Evolutionary conservation across 768 basidiomycete genomes (phyloP).

Genomic region (Termitomyces sp.): DNA sequence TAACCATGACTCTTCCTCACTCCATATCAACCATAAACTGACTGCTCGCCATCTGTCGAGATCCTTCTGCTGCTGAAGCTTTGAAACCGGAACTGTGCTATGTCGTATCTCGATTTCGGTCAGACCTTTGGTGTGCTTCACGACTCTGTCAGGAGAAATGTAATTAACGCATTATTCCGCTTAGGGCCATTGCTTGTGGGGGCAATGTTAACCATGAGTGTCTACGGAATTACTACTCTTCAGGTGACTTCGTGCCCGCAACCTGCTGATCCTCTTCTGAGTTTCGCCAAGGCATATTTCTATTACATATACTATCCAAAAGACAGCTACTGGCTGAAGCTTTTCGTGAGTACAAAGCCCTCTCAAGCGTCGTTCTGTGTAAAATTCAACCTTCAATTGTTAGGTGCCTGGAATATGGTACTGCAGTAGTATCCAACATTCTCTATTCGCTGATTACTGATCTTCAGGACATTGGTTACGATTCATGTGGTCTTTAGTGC

Average conservation of each 20-base stretch:
- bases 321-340: constrained; percentile 26
- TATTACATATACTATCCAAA: constrained; percentile 36
- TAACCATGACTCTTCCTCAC: constrained; percentile 4
- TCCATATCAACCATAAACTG: constrained; percentile 2
- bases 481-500: constrained; percentile 34
- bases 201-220: constrained; percentile 27
- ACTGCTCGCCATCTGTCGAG: neutral
- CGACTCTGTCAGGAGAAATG: neutral
- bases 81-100: neutral
- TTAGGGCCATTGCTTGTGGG: constrained; percentile 33
- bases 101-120: constrained; percentile 12
- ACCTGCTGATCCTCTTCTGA: neutral
- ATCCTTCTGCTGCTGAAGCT: neutral
- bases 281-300: constrained; percentile 28
- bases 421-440: neutral
- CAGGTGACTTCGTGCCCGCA: constrained; percentile 23
- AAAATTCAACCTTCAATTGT: neutral
- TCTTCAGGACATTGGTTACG: constrained; percentile 32
- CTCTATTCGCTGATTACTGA: neutral
- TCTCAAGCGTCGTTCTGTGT: neutral
- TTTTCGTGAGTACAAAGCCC: constrained; percentile 22
- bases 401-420: constrained; percentile 32
- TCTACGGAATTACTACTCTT: constrained; percentile 39
- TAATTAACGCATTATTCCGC: neutral
- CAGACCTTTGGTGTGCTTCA: constrained; percentile 26